Evolutionary conservation across 2,329 filamentous ascomycete genomes (phyloP).

Genomic region (Trichoderma oligosporum): DNA sequence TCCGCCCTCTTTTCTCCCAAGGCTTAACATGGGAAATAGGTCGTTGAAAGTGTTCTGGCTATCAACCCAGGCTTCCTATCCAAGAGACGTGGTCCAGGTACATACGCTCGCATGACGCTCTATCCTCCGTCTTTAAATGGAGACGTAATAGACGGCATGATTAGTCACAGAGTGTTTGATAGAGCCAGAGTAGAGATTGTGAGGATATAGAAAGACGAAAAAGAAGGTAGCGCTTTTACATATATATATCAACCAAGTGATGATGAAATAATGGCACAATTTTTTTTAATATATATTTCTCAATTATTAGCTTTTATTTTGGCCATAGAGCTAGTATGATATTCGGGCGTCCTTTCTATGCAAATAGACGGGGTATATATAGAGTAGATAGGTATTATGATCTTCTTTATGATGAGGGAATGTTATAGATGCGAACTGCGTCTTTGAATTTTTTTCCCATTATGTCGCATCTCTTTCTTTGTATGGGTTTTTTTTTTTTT

Average conservation of each 20-base stretch:
- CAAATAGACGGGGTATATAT: slow-evolving; percentile 13
- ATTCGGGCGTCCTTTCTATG: neutral
- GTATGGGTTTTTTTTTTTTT: slow-evolving; percentile 21
- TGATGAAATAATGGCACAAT: neutral
- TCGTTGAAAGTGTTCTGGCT: slow-evolving; percentile 82
- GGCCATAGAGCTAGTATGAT: neutral
- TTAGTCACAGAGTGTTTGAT: slow-evolving; percentile 75
- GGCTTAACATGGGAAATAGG: slow-evolving; percentile 48
- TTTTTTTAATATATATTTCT: neutral
- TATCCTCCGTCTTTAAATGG: slow-evolving; percentile 60
- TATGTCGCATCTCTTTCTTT: neutral
- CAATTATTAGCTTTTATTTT: neutral
- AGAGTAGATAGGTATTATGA: neutral
- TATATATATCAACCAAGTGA: too few relatives aligned
- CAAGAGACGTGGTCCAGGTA: slow-evolving; percentile 79
- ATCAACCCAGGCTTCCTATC: slow-evolving; percentile 88
- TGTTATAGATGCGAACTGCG: neutral
- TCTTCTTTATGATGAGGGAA: neutral
- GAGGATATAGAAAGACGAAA: slow-evolving; percentile 53
- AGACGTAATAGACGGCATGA: slow-evolving; percentile 53
- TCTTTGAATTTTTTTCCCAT: neutral
- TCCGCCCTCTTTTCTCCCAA: neutral
- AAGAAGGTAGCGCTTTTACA: too few relatives aligned
- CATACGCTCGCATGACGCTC: slow-evolving; percentile 76
- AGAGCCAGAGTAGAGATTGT: slow-evolving; percentile 83